Percentiles rank a stretch among this genome's conserved stretches.
These are phyloP conservation scores for Penicillium sp. DNA, from an alignment of 2,329 filamentous ascomycete genomes.

Conservation along the genomic window DNA sequence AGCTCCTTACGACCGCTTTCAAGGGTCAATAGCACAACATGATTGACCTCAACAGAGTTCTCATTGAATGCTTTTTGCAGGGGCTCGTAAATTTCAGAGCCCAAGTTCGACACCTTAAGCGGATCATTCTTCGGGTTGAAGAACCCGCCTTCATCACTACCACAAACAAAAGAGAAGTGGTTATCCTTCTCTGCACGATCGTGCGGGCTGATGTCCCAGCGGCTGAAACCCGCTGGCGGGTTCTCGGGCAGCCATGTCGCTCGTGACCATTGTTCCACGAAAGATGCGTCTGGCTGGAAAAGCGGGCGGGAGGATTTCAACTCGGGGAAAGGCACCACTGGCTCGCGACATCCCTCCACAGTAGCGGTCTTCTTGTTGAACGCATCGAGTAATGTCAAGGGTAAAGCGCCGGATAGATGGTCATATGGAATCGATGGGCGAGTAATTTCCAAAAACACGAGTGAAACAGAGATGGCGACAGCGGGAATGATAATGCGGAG, in stretches of 20 bases:
- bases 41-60: constrained; percentile 37
- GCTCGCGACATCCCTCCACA: constrained; percentile 24
- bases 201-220: constrained; percentile 27
- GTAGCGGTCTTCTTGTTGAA: constrained; percentile 25
- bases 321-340: constrained; percentile 29
- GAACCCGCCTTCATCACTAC: constrained; percentile 15
- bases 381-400: constrained; percentile 36
- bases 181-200: constrained; percentile 20
- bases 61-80: constrained; percentile 32
- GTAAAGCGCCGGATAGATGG: constrained; percentile 39
- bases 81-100: constrained; percentile 31
- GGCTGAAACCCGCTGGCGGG: constrained; percentile 31
- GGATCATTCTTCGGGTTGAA: constrained; percentile 40
- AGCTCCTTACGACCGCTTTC: constrained; percentile 45
- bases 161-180: constrained; percentile 17
- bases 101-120: constrained; percentile 40
- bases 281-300: constrained; percentile 5
- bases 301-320: constrained; percentile 13
- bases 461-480: constrained; percentile 23
- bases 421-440: constrained; percentile 39
- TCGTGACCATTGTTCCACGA: constrained; percentile 23
- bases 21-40: constrained; percentile 42
- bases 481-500: constrained; percentile 21
- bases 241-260: constrained; percentile 35
- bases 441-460: constrained; percentile 30